Base-by-base conservation (phyloP, 2,329 filamentous ascomycete genomes). In the Pleurostoma richardsiae region DNA sequence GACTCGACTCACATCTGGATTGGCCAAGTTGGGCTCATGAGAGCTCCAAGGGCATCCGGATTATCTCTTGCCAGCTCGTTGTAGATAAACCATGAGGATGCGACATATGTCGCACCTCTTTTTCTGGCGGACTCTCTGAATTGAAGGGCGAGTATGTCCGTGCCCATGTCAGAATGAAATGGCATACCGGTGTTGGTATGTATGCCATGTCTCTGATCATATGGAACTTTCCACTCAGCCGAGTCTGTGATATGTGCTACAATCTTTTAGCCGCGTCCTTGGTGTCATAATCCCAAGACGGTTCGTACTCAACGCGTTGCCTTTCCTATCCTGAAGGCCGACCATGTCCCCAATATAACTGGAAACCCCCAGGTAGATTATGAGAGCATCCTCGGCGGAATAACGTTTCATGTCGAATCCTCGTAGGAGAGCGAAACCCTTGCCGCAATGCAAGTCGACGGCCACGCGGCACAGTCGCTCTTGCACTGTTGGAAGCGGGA, bases 241-340 rank as follows among this genome's bases (percentile, higher is more conserved):
- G 69, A 70, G 39, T 72, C 68, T 11, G 70, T 75, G 26, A 77
- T 64, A 49, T 77, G 75, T 5, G 69, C 74, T 77, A 44, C 33
- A 8, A 8, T 8, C 33, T 36, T 36, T n/a, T 8, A n/a, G n/a
- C 33, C 79, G 70, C 41, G 73, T 67, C 36, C 76, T 68, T 19
- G 19, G 19, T 19, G 19, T 19, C 19, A 19, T 19, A 19, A 19
- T 19, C 19, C 19, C 19, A 19, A 19, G 19, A 19, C 19, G 2
- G 19, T 19, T 19, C 72, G 53, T 60, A 83, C 81, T 75, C 39
- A 85, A 65, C 77, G 83, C 83, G 57, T 83, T 83, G 31, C 80
- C 80, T 49, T 71, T 73, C 57, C 76, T 73, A 59, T 85, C 81
- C 61, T 85, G 82, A 42, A 77, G 72, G 29, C 79, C 82, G 43